Base-by-base conservation (phyloP, 257 asterid genomes). In the Solanum okadae region DNA sequence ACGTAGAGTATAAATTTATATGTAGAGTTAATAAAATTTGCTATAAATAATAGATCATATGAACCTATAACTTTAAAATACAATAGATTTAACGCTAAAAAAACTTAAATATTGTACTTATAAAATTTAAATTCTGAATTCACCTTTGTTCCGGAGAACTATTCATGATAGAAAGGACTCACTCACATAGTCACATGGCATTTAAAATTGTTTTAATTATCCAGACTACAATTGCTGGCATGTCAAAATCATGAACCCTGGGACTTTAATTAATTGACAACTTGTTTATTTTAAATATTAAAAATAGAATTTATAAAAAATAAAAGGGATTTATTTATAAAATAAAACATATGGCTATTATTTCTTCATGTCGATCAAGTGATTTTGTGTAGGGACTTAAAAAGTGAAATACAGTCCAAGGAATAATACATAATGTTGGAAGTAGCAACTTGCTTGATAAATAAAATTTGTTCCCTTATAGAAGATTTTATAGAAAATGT, bases 111-210 rank as follows among this genome's bases (percentile, higher is more conserved):
- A 5, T 67, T 67, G 0, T 27, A 27, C 20, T 5, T 25, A 65
- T n/a, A 25, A 29, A 71, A 13, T 71, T 71, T 71, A 31, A 71
- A 71, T 71, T 16, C 0, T 15, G 4, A 71, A 71, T 71, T 71
- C 7, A 5, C 0, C n/a, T 14, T 6, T 2, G 0, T 3, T 31
- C 0, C 3, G 3, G 1, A 0, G 4, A 65, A 71, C 10, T 71
- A 70, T 70, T 70, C 40, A 15, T 8, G 78, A 71, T 71, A 35
- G 40, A 71, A 73, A 2, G 49, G 27, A 73, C 29, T 73, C 49
- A 15, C 9, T 44, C 67, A 79, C 35, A n/a, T 78, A 6, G 9
- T 44, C 65, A 79, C 65, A 7, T 79, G 34, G 10, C 65, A 78
- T 42, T 78, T 78, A 42, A 42, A 78, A 77, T n/a, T 75, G 34